Evolutionary conservation across 768 basidiomycete species (phyloP).

Genomic region (Macrolepiota dolichaula): DNA sequence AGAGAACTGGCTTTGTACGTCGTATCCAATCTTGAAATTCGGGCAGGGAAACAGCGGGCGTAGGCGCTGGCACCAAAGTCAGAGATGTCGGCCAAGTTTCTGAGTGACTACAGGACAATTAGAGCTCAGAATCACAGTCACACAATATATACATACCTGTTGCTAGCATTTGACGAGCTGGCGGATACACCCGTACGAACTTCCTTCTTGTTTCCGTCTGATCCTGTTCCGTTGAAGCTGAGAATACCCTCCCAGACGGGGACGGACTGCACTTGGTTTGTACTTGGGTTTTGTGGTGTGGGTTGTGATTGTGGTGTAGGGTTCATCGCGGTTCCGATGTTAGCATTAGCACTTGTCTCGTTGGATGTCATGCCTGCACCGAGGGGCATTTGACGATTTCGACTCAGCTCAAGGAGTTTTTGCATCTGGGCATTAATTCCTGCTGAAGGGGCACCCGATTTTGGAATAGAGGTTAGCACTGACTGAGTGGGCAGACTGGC

Average conservation of each 20-base stretch:
- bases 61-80: conserved; percentile 35
- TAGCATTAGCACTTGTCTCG: background rate
- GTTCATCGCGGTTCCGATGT: background rate
- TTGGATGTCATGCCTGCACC: background rate
- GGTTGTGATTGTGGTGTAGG: background rate
- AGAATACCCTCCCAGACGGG: conserved; percentile 48
- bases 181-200: conserved; percentile 38
- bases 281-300: conserved; percentile 5
- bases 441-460: background rate
- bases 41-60: conserved; percentile 32
- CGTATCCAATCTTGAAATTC: conserved; percentile 50
- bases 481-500: background rate
- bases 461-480: background rate
- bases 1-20: conserved; percentile 34
- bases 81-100: conserved; percentile 53
- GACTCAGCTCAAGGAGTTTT: conserved; percentile 12
- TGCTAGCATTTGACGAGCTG: conserved; percentile 20
- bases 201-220: conserved; percentile 35
- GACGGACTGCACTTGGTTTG: background rate
- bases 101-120: conserved; percentile 34
- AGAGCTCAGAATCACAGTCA: background rate
- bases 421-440: conserved; percentile 11
- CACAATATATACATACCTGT: conserved; percentile 28
- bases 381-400: conserved; percentile 11
- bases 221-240: conserved; percentile 37